phyloP scores from a whole-genome alignment of 768 basidiomycete genomes.

The Collybia sordida region DNA sequence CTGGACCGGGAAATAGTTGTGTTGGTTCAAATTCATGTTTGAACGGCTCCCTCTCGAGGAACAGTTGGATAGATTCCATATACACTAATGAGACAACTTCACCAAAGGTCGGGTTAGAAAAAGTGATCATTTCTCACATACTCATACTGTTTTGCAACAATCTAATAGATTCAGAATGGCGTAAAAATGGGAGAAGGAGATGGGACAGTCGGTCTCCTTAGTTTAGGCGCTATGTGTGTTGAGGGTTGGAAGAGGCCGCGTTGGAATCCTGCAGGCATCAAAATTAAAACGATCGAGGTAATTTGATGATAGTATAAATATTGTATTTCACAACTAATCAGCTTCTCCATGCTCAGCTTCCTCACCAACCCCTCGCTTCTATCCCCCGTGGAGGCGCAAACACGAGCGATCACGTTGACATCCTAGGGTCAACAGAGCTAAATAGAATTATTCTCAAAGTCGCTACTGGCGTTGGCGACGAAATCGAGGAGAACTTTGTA shows the following conservation, averaged over 20 bases:
- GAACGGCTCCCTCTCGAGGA: conserved; percentile 53
- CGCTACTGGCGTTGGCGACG: conserved; percentile 77
- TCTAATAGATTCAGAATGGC: conserved; percentile 65
- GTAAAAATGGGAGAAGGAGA: conserved; percentile 95
- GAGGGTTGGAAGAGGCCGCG: conserved; percentile 88
- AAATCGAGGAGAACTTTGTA: conserved; percentile 67
- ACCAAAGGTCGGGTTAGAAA: conserved; percentile 49
- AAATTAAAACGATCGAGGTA: conserved; percentile 85
- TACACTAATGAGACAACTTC: conserved; percentile 62
- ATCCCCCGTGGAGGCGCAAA: conserved; percentile 90
- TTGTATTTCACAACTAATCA: neutral
- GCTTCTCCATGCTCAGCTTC: conserved; percentile 45
- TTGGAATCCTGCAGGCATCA: conserved; percentile 93
- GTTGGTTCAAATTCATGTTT: conserved; percentile 42
- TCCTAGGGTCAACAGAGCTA: conserved; percentile 72
- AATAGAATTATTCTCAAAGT: conserved; percentile 93
- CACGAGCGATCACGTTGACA: conserved; percentile 89
- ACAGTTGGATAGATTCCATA: conserved; percentile 84
- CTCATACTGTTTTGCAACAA: neutral
- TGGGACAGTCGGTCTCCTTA: conserved; percentile 85
- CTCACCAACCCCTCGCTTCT: conserved; percentile 69
- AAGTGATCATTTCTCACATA: neutral
- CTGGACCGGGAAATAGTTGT: conserved; percentile 36
- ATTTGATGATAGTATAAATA: conserved; percentile 13
- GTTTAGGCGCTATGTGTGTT: conserved; percentile 93